phyloP scores from a whole-genome alignment of 371 early-diverging fungal species.

The Paraphysoderma sedebokerense region DNA sequence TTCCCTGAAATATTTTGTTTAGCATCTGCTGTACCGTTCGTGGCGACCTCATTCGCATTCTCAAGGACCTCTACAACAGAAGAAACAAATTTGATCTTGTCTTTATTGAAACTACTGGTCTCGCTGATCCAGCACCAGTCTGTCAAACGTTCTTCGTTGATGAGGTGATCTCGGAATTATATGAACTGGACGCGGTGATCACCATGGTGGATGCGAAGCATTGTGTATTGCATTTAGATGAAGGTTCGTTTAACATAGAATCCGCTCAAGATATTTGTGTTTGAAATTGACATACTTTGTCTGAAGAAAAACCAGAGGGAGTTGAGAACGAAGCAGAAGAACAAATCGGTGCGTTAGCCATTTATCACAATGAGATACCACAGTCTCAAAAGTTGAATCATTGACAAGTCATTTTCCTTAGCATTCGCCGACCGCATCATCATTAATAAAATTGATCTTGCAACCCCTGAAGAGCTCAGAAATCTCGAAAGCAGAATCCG shows the following conservation, averaged over 20 bases:
- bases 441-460: constrained; percentile 18
- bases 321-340: constrained; percentile 8
- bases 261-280: too few relatives aligned
- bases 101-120: constrained; percentile 17
- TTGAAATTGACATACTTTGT: too few relatives aligned
- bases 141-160: constrained; percentile 16
- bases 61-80: constrained; percentile 8
- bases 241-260: too few relatives aligned
- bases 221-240: constrained; percentile 7
- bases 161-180: constrained; percentile 7
- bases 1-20: background rate
- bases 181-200: constrained; percentile 15
- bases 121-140: constrained; percentile 22
- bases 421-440: constrained; percentile 17
- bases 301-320: too few relatives aligned
- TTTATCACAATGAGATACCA: too few relatives aligned
- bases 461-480: constrained; percentile 5
- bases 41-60: constrained; percentile 14
- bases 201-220: constrained; percentile 19
- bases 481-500: constrained; percentile 1
- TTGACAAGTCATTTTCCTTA: too few relatives aligned
- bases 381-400: too few relatives aligned
- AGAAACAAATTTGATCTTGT: constrained; percentile 10
- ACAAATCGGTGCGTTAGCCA: too few relatives aligned
- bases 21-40: constrained; percentile 9